Conservation (phyloP, 164 flowering plant species). For the Magnolia officinalis region DNA sequence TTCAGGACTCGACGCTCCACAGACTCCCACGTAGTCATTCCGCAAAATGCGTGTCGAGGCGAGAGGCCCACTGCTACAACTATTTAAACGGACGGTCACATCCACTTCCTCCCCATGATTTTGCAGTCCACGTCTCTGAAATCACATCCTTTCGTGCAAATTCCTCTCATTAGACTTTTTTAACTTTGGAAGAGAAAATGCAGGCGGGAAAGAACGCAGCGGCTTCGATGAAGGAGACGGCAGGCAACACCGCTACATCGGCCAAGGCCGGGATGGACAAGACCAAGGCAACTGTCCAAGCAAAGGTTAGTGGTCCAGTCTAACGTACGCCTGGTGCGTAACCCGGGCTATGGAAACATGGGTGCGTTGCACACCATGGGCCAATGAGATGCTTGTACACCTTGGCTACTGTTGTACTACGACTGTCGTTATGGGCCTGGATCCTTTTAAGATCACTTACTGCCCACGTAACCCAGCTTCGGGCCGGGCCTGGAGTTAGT, state of each 20-base stretch:
- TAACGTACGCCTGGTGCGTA: neutral
- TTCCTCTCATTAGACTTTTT: neutral
- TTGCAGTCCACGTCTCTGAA: neutral
- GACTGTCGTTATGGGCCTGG: too few species aligned
- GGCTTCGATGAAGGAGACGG: conserved; percentile 33
- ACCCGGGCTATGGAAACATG: too few species aligned
- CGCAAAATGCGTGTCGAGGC: neutral
- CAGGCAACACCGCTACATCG: conserved; percentile 36
- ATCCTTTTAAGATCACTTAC: too few species aligned
- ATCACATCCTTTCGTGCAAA: neutral
- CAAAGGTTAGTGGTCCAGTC: conserved; percentile 25
- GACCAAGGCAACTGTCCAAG: conserved; percentile 43
- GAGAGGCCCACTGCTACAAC: neutral
- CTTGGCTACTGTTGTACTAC: too few species aligned
- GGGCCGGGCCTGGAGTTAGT: too few species aligned
- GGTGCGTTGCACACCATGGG: too few species aligned
- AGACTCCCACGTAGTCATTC: neutral
- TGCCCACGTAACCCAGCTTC: too few species aligned
- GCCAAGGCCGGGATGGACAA: conserved; percentile 56
- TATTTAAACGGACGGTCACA: neutral
- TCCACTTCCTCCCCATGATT: neutral
- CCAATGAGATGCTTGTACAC: too few species aligned
- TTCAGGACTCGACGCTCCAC: neutral
- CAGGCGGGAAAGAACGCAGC: conserved; percentile 23
- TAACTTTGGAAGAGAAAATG: conserved; percentile 2